A percentile compares a stretch with the other conserved stretches of the same genome.
Conservation (phyloP, 1,284 basidiomycete species). For the Taiwanofungus camphoratus region DNA sequence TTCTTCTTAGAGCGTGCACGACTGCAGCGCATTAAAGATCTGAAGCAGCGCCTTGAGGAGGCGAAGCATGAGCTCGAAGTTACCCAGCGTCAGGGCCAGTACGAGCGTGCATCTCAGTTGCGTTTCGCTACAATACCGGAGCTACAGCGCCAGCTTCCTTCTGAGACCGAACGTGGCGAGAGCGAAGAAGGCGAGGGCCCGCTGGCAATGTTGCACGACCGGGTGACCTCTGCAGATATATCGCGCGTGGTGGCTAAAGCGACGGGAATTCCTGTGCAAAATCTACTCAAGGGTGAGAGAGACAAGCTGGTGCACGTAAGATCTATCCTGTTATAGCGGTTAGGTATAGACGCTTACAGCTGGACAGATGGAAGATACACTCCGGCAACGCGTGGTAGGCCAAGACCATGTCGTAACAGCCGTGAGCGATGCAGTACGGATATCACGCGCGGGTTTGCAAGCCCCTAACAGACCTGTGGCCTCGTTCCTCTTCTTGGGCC, state of each 20-base stretch:
- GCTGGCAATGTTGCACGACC: conserved; percentile 72
- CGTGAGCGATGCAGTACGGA: conserved; percentile 83
- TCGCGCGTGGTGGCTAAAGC: conserved; percentile 84
- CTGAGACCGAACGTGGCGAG: conserved; percentile 44
- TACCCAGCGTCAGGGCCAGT: conserved; percentile 81
- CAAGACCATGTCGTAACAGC: conserved; percentile 81
- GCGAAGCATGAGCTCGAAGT: conserved; percentile 85
- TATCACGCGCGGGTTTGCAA: conserved; percentile 87
- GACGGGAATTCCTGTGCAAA: conserved; percentile 90
- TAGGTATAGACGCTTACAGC: conserved; percentile 4
- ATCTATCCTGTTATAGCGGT: conserved; percentile 13
- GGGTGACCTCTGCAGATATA: conserved; percentile 87
- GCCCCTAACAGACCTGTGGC: conserved; percentile 84
- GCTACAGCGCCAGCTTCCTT: conserved; percentile 70
- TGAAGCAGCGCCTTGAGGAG: conserved; percentile 79
- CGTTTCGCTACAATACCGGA: conserved; percentile 84
- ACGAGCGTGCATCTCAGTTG: conserved; percentile 75
- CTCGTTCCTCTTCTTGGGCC: conserved; percentile 87
- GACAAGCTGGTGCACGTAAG: conserved; percentile 86
- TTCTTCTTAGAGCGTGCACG: conserved; percentile 58
- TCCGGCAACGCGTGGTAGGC: conserved; percentile 77
- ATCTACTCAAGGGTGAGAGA: conserved; percentile 82
- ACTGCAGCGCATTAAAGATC: conserved; percentile 71
- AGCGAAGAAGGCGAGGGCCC: conserved; percentile 41
- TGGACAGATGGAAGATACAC: conserved; percentile 76